Evolutionary conservation across 2,329 filamentous ascomycete genomes (phyloP).

Genomic region (Daldinia eschscholtzii): DNA sequence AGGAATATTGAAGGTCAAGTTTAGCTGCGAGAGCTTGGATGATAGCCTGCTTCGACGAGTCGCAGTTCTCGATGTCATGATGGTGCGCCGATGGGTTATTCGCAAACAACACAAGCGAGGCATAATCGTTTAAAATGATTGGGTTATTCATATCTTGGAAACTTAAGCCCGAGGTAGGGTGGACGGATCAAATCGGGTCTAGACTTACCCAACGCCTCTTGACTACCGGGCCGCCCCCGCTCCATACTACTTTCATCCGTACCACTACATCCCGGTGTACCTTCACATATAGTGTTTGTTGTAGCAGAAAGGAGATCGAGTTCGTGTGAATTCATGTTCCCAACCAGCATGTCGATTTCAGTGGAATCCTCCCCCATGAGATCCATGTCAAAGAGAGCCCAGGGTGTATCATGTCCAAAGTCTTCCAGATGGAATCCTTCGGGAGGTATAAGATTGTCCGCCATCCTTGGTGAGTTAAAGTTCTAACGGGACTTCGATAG

Average conservation of each 20-base stretch:
- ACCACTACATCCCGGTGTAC: slow-evolving; percentile 7
- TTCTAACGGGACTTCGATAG: slow-evolving; percentile 7
- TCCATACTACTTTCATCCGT: slow-evolving; percentile 10
- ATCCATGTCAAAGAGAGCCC: slow-evolving; percentile 37
- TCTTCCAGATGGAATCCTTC: slow-evolving; percentile 24
- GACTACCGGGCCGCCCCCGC: slow-evolving; percentile 6
- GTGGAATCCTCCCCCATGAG: slow-evolving; percentile 27
- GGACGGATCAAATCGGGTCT: slow-evolving; percentile 8
- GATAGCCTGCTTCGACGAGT: slow-evolving; percentile 26
- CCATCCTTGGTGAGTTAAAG: slow-evolving; percentile 28
- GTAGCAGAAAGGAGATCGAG: slow-evolving; percentile 8
- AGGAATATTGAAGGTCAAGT: slow-evolving; percentile 35
- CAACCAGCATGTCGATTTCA: slow-evolving; percentile 13
- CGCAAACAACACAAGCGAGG: slow-evolving; percentile 35
- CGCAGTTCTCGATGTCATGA: slow-evolving; percentile 30
- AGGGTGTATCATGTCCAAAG: slow-evolving; percentile 21
- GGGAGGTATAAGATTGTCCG: slow-evolving; percentile 20
- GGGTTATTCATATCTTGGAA: slow-evolving; percentile 39
- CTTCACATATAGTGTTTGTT: slow-evolving; percentile 7
- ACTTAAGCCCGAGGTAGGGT: slow-evolving; percentile 19
- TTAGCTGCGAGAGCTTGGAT: slow-evolving; percentile 33
- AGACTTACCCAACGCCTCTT: slow-evolving; percentile 37
- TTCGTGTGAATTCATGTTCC: slow-evolving; percentile 11
- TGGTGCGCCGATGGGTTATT: slow-evolving; percentile 34
- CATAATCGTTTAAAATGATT: slow-evolving; percentile 29